phyloP scores from a whole-genome alignment of 805 yeast species.

The Grigorovia jiainica region DNA sequence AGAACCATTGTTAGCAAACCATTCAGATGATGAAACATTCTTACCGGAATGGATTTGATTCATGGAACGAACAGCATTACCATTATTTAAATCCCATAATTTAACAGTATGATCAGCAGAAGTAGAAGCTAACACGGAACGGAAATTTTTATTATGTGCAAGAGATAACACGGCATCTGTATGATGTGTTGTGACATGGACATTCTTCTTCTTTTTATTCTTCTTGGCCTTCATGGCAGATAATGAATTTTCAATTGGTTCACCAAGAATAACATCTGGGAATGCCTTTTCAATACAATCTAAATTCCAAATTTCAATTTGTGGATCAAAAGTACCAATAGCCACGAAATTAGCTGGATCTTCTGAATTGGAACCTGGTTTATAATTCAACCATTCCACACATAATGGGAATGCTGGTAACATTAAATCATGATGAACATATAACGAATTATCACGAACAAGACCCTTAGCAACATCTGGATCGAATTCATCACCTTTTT shows the following conservation, averaged over 20 bases:
- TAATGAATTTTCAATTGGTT: slow-evolving; percentile 39
- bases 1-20: slow-evolving; percentile 67
- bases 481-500: slow-evolving; percentile 51
- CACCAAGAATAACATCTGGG: slow-evolving; percentile 90
- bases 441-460: slow-evolving; percentile 64
- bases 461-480: slow-evolving; percentile 68
- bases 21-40: slow-evolving; percentile 74
- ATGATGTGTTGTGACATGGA: slow-evolving; percentile 66
- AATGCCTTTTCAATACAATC: slow-evolving; percentile 88
- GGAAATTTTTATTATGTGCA: slow-evolving; percentile 69
- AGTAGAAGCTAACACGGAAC: slow-evolving; percentile 83
- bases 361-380: slow-evolving; percentile 42
- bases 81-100: slow-evolving; percentile 81
- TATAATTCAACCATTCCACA: slow-evolving; percentile 86
- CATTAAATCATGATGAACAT: slow-evolving; percentile 95
- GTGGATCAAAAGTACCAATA: slow-evolving; percentile 94
- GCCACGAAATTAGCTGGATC: slow-evolving; percentile 88
- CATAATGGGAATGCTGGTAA: slow-evolving; percentile 94
- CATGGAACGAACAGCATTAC: slow-evolving; percentile 71
- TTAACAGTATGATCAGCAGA: slow-evolving; percentile 94
- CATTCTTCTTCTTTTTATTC: slow-evolving; percentile 38
- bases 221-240: slow-evolving; percentile 33
- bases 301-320: slow-evolving; percentile 92
- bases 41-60: slow-evolving; percentile 59
- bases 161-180: slow-evolving; percentile 89